Evolutionary conservation across 164 flowering plant species (phyloP).

Genomic region (Tinospora cordifolia): DNA sequence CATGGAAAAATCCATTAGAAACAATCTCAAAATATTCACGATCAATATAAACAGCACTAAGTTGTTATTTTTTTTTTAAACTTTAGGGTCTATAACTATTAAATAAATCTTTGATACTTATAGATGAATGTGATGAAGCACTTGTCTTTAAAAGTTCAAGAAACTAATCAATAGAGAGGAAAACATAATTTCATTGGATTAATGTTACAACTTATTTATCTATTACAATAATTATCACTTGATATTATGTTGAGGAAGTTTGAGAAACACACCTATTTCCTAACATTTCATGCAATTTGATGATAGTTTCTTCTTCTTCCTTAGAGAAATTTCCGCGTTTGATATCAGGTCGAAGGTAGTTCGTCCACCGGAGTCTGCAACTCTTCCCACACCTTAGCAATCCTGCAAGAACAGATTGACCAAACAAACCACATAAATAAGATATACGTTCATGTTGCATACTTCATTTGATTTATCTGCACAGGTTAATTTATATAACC

Average conservation of each 20-base stretch:
- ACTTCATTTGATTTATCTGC: too few relatives aligned
- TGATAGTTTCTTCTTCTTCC: constrained; percentile 33
- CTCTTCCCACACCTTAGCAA: constrained; percentile 38
- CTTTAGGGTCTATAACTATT: too few relatives aligned
- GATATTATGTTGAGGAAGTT: too few relatives aligned
- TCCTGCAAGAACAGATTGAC: constrained; percentile 17
- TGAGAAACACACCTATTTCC: constrained; percentile 26
- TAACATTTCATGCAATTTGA: constrained; percentile 29
- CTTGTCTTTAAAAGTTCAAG: neutral
- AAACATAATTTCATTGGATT: too few relatives aligned
- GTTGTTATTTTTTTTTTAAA: too few relatives aligned
- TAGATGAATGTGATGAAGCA: neutral
- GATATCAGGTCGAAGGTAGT: constrained; percentile 34
- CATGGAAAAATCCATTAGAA: constrained; percentile 10
- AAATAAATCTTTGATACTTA: too few relatives aligned
- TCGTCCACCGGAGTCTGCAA: constrained; percentile 41
- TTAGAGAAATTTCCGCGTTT: constrained; percentile 30
- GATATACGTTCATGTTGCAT: too few relatives aligned
- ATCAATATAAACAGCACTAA: too few relatives aligned
- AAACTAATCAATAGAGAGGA: neutral
- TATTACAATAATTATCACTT: neutral
- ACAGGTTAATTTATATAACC: too few relatives aligned
- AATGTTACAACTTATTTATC: neutral
- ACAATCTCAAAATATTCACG: neutral
- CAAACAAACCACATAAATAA: neutral